Evolutionary conservation across 1,284 basidiomycete species (phyloP).

Genomic region (Neolentinus lepideus): DNA sequence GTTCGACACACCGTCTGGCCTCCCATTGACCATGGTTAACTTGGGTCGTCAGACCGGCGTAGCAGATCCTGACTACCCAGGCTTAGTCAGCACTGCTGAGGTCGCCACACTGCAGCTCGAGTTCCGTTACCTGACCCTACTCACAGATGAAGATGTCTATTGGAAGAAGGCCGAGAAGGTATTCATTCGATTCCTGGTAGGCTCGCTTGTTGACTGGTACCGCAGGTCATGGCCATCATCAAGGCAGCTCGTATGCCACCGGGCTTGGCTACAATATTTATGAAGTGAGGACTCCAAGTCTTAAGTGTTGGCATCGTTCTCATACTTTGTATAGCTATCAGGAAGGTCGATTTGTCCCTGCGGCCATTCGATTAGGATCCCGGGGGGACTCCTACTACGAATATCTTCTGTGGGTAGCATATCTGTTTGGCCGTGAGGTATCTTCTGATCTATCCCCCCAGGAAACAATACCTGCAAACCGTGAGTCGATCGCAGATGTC

Average conservation of each 20-base stretch:
- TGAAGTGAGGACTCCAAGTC: conserved; percentile 46
- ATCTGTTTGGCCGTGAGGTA: conserved; percentile 1
- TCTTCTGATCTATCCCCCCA: conserved; percentile 18
- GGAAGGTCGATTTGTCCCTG: conserved; percentile 64
- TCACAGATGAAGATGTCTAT: conserved; percentile 73
- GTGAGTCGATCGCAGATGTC: conserved; percentile 30
- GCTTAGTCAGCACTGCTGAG: conserved; percentile 78
- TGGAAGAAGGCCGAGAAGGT: conserved; percentile 82
- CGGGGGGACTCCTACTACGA: conserved; percentile 96
- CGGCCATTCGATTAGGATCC: conserved; percentile 85
- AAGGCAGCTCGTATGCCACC: conserved; percentile 55
- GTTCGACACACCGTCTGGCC: conserved; percentile 77
- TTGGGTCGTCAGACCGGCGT: conserved; percentile 61
- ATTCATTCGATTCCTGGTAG: conserved; percentile 5
- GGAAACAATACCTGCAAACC: conserved; percentile 79
- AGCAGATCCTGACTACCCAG: conserved; percentile 56
- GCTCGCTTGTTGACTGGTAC: not conserved
- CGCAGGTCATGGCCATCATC: conserved; percentile 69
- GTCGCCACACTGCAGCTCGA: conserved; percentile 83
- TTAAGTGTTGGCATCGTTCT: conserved; percentile 3
- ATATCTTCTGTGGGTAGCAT: conserved; percentile 68
- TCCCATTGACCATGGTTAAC: conserved; percentile 80
- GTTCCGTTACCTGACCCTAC: conserved; percentile 80
- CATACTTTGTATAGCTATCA: conserved; percentile 37
- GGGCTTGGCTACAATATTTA: conserved; percentile 80